Percentiles rank a stretch among this genome's conserved stretches.
Evolutionary conservation across 257 asterid species (phyloP).

Genomic region (Leptodermis oblonga): DNA sequence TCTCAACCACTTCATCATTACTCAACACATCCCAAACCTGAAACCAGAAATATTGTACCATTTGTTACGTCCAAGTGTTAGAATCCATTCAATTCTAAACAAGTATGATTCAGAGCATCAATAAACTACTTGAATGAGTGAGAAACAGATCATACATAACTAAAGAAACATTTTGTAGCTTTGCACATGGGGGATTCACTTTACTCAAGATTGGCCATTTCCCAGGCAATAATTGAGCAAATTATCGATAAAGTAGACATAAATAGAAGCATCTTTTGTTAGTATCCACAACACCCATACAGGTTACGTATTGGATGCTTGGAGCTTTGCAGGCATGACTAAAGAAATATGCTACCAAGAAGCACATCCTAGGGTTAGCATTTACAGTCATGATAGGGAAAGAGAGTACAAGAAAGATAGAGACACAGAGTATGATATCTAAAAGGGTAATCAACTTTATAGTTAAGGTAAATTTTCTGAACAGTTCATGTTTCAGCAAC

Average conservation of each 20-base stretch:
- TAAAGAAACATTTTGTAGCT: no score
- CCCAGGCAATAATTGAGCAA: no score
- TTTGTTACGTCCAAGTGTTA: no score
- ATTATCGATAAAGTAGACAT: no score
- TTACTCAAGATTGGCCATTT: no score
- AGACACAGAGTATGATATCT: neutral
- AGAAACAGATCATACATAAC: neutral
- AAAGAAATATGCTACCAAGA: neutral
- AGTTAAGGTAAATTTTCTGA: neutral
- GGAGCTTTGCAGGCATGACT: neutral
- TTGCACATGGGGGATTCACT: no score
- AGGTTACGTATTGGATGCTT: neutral
- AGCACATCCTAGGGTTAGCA: neutral
- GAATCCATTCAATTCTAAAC: no score
- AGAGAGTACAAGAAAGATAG: neutral
- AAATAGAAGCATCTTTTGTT: neutral
- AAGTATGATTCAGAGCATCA: conserved; percentile 70
- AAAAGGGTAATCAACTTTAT: neutral
- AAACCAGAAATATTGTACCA: no score
- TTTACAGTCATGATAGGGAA: neutral
- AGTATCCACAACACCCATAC: neutral
- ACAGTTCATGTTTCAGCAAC: neutral
- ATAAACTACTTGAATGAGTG: neutral
- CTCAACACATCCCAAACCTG: no score
- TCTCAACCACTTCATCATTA: no score